These are phyloP conservation scores for Aspergillus sp. DNA, from an alignment of 2,329 filamentous ascomycete genomes.

Conservation along the genomic window DNA sequence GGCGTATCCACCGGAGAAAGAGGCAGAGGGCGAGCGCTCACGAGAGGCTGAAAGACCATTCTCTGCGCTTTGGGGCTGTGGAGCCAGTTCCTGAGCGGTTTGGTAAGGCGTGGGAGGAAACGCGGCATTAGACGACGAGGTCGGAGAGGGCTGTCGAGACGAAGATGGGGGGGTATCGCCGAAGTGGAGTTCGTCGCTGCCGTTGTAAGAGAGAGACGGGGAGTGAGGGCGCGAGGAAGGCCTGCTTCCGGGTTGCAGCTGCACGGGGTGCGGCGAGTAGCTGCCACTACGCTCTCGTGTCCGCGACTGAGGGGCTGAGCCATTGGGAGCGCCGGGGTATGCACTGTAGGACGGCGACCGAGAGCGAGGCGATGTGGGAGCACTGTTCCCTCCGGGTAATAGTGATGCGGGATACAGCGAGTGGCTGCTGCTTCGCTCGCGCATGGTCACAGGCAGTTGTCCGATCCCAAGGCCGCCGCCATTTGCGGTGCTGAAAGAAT, in stretches of 20 bases:
- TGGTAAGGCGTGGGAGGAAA: neutral
- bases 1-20: neutral
- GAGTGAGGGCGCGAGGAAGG: neutral
- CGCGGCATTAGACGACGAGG: neutral
- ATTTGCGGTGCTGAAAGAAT: neutral
- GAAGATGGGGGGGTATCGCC: neutral
- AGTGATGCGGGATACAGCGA: neutral
- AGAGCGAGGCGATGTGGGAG: neutral
- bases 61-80: neutral
- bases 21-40: neutral
- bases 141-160: neutral
- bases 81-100: neutral
- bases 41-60: neutral
- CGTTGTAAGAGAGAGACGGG: neutral
- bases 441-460: neutral
- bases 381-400: neutral
- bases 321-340: neutral
- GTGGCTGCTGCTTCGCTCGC: neutral
- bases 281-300: neutral
- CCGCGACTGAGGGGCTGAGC: neutral
- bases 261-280: neutral
- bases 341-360: neutral
- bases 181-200: neutral
- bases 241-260: neutral
- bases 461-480: neutral